Conservation (phyloP, 2,329 filamentous ascomycete species). For the Davidsoniella eucalypti region DNA sequence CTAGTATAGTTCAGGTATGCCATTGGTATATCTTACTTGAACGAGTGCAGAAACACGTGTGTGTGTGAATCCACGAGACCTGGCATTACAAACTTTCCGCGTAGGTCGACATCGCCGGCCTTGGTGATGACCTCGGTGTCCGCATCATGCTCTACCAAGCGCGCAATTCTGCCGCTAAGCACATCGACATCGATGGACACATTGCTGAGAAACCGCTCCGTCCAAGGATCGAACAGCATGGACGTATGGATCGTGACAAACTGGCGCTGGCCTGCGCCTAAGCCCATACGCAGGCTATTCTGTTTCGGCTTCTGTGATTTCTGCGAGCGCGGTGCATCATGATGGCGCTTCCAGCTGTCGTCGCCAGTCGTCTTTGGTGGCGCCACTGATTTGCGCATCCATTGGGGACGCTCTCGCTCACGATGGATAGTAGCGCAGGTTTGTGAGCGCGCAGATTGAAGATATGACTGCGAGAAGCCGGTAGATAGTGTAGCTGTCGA, state of each 20-base stretch:
- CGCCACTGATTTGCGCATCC: not conserved
- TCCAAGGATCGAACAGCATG: constrained; percentile 29
- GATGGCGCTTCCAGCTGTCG: constrained; percentile 2
- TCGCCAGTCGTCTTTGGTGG: not conserved
- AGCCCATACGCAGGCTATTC: not conserved
- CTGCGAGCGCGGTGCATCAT: not conserved
- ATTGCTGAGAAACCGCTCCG: constrained; percentile 25
- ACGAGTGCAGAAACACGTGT: constrained; percentile 38
- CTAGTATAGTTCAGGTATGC: not conserved
- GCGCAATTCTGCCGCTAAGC: constrained; percentile 24
- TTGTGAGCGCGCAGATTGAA: not conserved
- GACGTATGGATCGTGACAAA: constrained; percentile 27
- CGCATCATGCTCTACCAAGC: constrained; percentile 19
- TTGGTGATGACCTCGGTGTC: constrained; percentile 16
- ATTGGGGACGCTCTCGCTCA: too few species aligned
- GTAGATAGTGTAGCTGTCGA: too few species aligned
- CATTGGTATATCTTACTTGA: constrained; percentile 19
- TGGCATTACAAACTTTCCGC: constrained; percentile 32
- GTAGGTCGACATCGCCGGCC: constrained; percentile 33
- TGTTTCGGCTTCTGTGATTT: constrained; percentile 2
- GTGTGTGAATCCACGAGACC: constrained; percentile 39
- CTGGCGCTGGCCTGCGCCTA: not conserved
- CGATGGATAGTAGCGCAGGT: not conserved
- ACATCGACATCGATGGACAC: constrained; percentile 27
- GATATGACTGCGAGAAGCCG: too few species aligned